Conservation (phyloP, 768 basidiomycete genomes). For the Hysterangium stoloniferum region DNA sequence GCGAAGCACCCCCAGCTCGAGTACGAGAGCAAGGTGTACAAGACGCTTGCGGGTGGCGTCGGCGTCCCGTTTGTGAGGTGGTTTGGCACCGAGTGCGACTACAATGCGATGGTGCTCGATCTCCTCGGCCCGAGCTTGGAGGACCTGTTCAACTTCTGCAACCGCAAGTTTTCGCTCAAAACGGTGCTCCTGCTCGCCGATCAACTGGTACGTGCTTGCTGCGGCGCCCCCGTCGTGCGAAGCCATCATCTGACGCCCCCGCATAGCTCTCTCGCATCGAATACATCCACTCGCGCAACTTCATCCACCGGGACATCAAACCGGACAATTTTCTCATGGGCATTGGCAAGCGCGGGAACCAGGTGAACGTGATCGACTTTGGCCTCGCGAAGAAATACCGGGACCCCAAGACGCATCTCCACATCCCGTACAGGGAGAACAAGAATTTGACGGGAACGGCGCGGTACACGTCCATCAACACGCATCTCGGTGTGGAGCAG, state of each 20-base stretch:
- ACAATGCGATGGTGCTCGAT: conserved; percentile 98
- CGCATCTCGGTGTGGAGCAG: conserved; percentile 95
- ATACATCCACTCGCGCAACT: conserved; percentile 91
- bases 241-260: not conserved
- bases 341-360: conserved; percentile 52
- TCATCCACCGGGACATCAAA: conserved; percentile 96
- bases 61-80: conserved; percentile 91
- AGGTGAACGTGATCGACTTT: conserved; percentile 93
- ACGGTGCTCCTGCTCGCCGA: conserved; percentile 91
- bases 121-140: conserved; percentile 86
- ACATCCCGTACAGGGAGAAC: conserved; percentile 99
- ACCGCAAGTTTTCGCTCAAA: conserved; percentile 89
- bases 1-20: conserved; percentile 83
- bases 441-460: conserved; percentile 99
- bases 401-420: conserved; percentile 98
- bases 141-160: conserved; percentile 82
- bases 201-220: conserved; percentile 68
- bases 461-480: conserved; percentile 99
- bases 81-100: conserved; percentile 86
- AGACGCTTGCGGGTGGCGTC: conserved; percentile 79
- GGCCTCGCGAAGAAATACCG: conserved; percentile 99
- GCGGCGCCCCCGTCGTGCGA: not conserved
- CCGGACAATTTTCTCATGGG: conserved; percentile 99
- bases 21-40: conserved; percentile 89
- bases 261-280: conserved; percentile 86